Evolutionary conservation across 192 early-diverging fungal species (phyloP), one percentile per base, ranked within the genome.

Genomic region (Backusella sp.): DNA sequence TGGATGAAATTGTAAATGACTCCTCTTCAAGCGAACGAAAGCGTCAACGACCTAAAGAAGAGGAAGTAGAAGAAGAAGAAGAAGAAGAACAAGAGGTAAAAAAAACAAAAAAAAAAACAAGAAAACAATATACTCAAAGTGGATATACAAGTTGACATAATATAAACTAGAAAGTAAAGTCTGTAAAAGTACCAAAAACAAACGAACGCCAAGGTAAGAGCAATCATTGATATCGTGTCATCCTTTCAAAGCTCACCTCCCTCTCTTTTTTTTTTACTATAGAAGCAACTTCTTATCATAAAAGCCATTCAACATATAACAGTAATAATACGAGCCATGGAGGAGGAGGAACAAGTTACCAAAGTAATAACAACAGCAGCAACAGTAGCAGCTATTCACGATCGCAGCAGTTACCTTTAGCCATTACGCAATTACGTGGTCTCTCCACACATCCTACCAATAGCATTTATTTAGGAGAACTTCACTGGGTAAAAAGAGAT

Each of bases 391-490:
- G 4, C 15, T 36, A 65, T 42, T 30, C 23, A 75, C 75, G 42
- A 73, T 74, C 21, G 32, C 41, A 80, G 15, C 71, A 62, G 26
- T 28, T 67, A 28, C 73, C 79, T 49, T 44, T 66, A 14, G 73
- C 70, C 36, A 42, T 80, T 34, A 70, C 42, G 26, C 62, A 59
- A 66, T 70, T 81, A n/a, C 76, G 80, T 46, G 77, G 73, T 28
- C n/a, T 74, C 14, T 70, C 65, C 15, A 35, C 68, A 8, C 69
- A 79, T 62, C 77, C 83, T 6, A 84, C 83, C 36, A 79, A 70
- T 68, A 79, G 79, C 5, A 73, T 86, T 62, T 86, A 86, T 49
- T 68, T 86, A 34, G 81, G 78, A 72, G 85, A 86, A 36, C 62
- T 86, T 2, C 76, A 76, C 67, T 86, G 85, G 85, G 85, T 86